Percentiles rank a stretch among this genome's conserved stretches.
Evolutionary conservation across 768 basidiomycete species (phyloP).

Genomic region (Russula abietina): DNA sequence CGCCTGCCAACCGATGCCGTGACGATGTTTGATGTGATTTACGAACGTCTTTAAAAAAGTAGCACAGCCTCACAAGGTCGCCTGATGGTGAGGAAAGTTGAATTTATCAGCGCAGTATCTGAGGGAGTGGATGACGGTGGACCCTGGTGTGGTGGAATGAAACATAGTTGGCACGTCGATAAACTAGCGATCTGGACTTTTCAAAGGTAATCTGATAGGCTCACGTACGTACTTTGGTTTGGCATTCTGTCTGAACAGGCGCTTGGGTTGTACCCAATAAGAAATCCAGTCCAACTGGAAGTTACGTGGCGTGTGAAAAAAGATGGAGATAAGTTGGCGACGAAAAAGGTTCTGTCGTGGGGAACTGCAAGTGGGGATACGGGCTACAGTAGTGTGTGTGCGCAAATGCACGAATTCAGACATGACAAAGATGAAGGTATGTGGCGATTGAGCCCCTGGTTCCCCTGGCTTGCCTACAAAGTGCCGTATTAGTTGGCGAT

Average conservation of each 20-base stretch:
- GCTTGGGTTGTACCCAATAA: not conserved
- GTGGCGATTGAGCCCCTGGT: not conserved
- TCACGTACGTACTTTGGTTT: not conserved
- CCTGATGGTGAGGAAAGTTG: not conserved
- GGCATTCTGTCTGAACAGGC: not conserved
- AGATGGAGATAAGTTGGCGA: not conserved
- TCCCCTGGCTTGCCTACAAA: not conserved
- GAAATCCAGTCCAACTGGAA: not conserved
- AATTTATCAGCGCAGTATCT: not conserved
- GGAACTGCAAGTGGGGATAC: not conserved
- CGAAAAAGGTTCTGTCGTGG: not conserved
- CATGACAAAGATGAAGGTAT: not conserved
- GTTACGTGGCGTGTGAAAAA: slow-evolving; percentile 1
- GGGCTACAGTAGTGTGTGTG: not conserved
- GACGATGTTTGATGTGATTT: not conserved
- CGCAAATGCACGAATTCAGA: not conserved
- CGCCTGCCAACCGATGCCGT: not conserved
- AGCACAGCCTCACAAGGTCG: not conserved
- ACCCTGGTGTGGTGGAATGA: not conserved
- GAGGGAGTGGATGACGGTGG: not conserved
- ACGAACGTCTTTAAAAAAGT: not conserved
- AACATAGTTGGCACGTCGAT: not conserved
- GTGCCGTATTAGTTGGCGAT: not conserved
- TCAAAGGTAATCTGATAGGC: not conserved
- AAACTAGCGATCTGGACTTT: not conserved